These are phyloP conservation scores for Besnoitia besnoiti DNA, from an alignment of 169 alveolate species.

Conservation along the genomic window DNA sequence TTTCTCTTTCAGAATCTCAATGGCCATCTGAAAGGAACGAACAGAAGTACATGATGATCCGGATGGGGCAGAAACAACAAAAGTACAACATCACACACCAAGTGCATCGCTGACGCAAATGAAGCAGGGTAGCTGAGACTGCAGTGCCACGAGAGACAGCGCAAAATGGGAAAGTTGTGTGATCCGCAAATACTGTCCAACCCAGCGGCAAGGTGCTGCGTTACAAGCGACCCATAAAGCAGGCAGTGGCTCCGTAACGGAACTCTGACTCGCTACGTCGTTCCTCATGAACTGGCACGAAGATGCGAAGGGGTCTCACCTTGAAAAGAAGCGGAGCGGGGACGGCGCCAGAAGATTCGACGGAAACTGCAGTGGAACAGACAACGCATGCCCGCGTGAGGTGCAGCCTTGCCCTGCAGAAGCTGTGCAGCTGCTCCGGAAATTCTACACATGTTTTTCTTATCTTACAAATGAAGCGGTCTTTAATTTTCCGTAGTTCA, in stretches of 20 bases:
- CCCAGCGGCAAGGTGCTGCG: too few relatives aligned
- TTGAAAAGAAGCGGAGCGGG: slow-evolving; percentile 79
- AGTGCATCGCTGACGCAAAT: not conserved
- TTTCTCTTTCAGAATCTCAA: slow-evolving; percentile 46
- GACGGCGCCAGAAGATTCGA: slow-evolving; percentile 83
- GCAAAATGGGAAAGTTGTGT: too few relatives aligned
- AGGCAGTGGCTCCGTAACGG: too few relatives aligned
- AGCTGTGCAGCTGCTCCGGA: not conserved
- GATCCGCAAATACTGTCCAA: too few relatives aligned
- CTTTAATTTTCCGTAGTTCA: slow-evolving; percentile 80
- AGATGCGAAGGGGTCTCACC: not conserved
- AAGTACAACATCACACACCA: too few relatives aligned
- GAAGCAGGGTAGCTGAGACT: not conserved
- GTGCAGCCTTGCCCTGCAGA: not conserved
- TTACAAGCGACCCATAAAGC: too few relatives aligned
- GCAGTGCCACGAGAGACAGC: too few relatives aligned
- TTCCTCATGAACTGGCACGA: too few relatives aligned
- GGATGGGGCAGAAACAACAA: too few relatives aligned
- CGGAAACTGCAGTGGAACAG: slow-evolving; percentile 64
- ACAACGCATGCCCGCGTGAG: not conserved
- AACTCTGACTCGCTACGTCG: too few relatives aligned
- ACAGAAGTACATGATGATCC: too few relatives aligned
- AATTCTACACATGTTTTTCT: not conserved
- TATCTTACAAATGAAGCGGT: slow-evolving; percentile 86
- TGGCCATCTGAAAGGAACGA: slow-evolving; percentile 33